These are phyloP conservation scores for Drechslera avenae DNA, from an alignment of 2,329 filamentous ascomycete genomes.

Conservation along the genomic window DNA sequence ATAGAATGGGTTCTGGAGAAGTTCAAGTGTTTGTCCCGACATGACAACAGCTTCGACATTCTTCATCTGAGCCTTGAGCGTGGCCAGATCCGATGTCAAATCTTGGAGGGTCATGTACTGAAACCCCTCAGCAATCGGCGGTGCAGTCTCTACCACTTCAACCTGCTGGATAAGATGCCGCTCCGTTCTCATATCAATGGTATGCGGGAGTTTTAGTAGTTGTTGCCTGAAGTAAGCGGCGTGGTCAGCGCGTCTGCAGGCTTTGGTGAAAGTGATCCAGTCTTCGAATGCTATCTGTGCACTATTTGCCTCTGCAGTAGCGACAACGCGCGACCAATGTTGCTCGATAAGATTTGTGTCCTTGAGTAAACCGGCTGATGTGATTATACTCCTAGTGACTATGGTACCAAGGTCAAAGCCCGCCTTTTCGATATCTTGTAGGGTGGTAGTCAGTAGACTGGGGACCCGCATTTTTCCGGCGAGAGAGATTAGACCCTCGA, in stretches of 20 bases:
- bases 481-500: constrained; percentile 38
- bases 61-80: constrained; percentile 31
- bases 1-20: constrained; percentile 42
- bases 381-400: constrained; percentile 30
- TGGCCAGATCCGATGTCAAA: constrained; percentile 24
- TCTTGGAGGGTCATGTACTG: constrained; percentile 21
- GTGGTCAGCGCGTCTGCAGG: constrained; percentile 32
- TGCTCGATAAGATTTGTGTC: constrained; percentile 33
- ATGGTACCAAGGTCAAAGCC: constrained; percentile 27
- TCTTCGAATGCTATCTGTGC: constrained; percentile 30
- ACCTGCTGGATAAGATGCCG: constrained; percentile 14
- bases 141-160: constrained; percentile 5
- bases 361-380: constrained; percentile 35
- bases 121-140: not conserved
- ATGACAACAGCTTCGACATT: constrained; percentile 39
- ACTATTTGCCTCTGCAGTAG: constrained; percentile 28
- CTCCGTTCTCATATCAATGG: constrained; percentile 23
- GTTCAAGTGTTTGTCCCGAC: constrained; percentile 44
- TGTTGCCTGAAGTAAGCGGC: constrained; percentile 35
- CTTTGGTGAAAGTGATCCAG: constrained; percentile 43
- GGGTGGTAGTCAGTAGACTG: constrained; percentile 27
- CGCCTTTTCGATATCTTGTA: constrained; percentile 32
- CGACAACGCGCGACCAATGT: constrained; percentile 38
- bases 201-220: constrained; percentile 29
- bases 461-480: constrained; percentile 36